Evolutionary conservation across 2,329 filamentous ascomycete species (phyloP), one percentile per base, ranked within the genome.

Genomic region (Leptographium galeiforme): DNA sequence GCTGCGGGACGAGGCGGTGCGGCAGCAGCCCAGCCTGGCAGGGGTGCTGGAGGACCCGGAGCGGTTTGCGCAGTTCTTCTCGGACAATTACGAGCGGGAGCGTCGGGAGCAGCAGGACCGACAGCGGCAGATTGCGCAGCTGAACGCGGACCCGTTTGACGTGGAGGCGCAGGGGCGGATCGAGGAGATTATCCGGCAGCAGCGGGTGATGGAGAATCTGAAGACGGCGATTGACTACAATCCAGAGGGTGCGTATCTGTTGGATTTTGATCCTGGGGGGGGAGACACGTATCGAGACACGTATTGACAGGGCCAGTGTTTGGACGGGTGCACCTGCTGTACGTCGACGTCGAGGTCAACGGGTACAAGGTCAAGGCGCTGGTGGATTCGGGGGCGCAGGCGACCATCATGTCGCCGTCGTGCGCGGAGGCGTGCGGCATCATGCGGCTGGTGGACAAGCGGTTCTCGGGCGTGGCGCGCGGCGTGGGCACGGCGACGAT

Each of bases 171-270:
- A 98, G 70, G 78, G 78, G 48, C 88, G 85, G 70, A 98, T 98
- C 57, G 91, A 93, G 65, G 93, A 98, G 70, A 94, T 97, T 69
- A 98, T 98, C 64, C 84, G 93, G 53, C 87, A 96, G 69, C 87
- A 97, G 70, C 78, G 85, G 16, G 91, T 98, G 47, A 89, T 91
- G 68, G 89, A 96, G 70, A 98, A 98, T 64, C 69, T 97, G 56
- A 89, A 97, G 64, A 93, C 90, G 69, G 93, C 93, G 44, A 91
- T 96, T 78, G 91, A 97, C 70, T 85, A 97, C 69, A 95, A 94
- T 63, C 93, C 93, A 0, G 93, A 97, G 79, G 91, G 91, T 94
- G 71, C 62, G 77, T 69, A 14, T n/a, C 39, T 12, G 11, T 13
- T 16, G 13, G 25, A n/a, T n/a, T 11, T 30, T 8, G 12, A 4